Base-by-base conservation (phyloP, 805 yeast species). In the Pichia nanzhaoensis region DNA sequence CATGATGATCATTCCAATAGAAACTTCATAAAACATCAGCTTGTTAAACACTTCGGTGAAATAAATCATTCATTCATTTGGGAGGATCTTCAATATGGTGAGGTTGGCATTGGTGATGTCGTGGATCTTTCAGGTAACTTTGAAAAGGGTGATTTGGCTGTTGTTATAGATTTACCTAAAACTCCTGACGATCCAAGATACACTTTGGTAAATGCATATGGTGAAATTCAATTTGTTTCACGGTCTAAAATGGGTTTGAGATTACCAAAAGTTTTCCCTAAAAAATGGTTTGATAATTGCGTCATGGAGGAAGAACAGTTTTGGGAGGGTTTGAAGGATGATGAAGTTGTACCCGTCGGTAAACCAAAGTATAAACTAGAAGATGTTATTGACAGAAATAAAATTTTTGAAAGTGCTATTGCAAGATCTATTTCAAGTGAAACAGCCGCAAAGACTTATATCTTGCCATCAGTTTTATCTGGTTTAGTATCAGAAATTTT, bases 71-170 rank as follows among this genome's bases (percentile, higher is more conserved):
- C 13, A 10, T 43, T 57, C 5, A 30, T 34, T 2, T 52, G 60
- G 36, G 21, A 46, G 17, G 58, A 58, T 30, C 44, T 63, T 5
- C 58, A 60, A 34, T 55, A 51, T 30, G 43, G 39, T 2, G 64
- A 60, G 37, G 39, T 78, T 14, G 51, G 65, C 7, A 64, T 78
- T 3, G 90, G 91, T 38, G 90, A 84, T 59, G 64, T 82, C 39
- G 88, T 82, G 4, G 74, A 78, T 16, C 56, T 82, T 16, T 64
- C 67, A 13, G 61, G 65, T 1, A 67, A 61, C 6, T 55, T 69
- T 39, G 64, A 71, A 41, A 69, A 68, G 33, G 64, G 72, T 4
- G 72, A 70, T 41, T 62, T 82, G 17, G 73, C 75, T 22, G 73
- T 82, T 41, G 71, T 84, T 30, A 78, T 73, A 1, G 74, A 69